Evolutionary conservation across 140 eudicot species (phyloP).

Genomic region (Ambrosia hybrid): DNA sequence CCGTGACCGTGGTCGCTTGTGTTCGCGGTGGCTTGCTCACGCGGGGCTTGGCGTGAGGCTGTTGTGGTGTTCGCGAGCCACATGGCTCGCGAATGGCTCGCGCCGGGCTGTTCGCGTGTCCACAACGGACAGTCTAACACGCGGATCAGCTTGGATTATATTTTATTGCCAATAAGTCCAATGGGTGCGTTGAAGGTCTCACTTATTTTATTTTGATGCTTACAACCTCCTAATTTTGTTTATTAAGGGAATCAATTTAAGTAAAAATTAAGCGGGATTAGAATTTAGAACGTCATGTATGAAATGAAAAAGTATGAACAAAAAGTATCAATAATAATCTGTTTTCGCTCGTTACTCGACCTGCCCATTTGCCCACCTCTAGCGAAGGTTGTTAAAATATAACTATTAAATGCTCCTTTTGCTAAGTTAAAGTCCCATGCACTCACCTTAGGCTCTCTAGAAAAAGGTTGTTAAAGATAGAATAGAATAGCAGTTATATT

Average conservation of each 20-base stretch:
- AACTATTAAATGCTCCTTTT: not conserved
- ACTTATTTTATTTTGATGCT: not conserved
- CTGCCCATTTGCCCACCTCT: no score
- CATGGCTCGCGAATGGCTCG: no score
- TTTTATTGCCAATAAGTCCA: not conserved
- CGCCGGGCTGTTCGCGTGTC: no score
- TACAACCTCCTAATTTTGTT: not conserved
- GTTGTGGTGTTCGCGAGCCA: no score
- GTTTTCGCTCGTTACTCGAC: no score
- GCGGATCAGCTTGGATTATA: not conserved
- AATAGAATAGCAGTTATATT: not conserved
- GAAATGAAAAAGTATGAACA: not conserved
- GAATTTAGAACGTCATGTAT: not conserved
- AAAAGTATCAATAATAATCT: not conserved
- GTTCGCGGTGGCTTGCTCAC: no score
- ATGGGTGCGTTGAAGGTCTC: conserved; percentile 2
- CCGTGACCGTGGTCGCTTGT: no score
- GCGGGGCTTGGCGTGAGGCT: no score
- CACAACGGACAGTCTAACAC: no score
- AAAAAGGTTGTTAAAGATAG: not conserved
- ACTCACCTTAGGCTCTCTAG: not conserved
- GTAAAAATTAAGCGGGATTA: not conserved
- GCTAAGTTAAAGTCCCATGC: not conserved
- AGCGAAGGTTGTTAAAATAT: not conserved
- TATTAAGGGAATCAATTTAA: not conserved